phyloP scores from a whole-genome alignment of 495 filamentous ascomycete species.

The Aspergillus baeticus region DNA sequence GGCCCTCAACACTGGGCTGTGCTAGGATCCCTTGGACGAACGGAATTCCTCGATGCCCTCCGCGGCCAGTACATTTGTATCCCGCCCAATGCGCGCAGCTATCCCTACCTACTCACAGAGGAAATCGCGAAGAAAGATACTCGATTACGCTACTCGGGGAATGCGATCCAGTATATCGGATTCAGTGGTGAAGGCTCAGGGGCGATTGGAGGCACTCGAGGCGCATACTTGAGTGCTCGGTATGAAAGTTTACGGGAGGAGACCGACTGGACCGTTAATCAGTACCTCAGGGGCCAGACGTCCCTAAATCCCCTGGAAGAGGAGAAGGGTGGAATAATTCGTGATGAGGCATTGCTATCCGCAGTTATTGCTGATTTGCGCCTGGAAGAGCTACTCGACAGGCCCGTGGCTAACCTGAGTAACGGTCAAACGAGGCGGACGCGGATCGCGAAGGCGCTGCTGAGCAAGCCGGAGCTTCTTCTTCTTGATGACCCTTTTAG shows the following conservation, averaged over 20 bases:
- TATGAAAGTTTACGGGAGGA: constrained; percentile 87
- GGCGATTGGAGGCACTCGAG: constrained; percentile 56
- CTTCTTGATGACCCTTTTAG: constrained; percentile 93
- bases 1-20: constrained; percentile 67
- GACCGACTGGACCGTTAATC: constrained; percentile 78
- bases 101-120: constrained; percentile 69
- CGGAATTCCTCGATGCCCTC: constrained; percentile 73
- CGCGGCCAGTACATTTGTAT: constrained; percentile 69
- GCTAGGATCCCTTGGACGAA: constrained; percentile 69
- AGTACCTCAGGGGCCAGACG: constrained; percentile 76
- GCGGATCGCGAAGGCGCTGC: constrained; percentile 79
- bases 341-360: constrained; percentile 48
- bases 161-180: constrained; percentile 80
- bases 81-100: constrained; percentile 70
- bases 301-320: constrained; percentile 68
- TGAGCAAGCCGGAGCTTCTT: constrained; percentile 75
- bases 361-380: constrained; percentile 65
- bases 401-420: constrained; percentile 84
- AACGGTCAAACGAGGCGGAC: constrained; percentile 90
- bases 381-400: constrained; percentile 61
- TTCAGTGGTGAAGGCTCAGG: constrained; percentile 63
- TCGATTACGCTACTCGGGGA: constrained; percentile 51
- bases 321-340: constrained; percentile 41
- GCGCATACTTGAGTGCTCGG: constrained; percentile 83
- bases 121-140: constrained; percentile 56